A percentile compares a stretch with the other conserved stretches of the same genome.
These are phyloP conservation scores for Inga oerstediana DNA, from an alignment of 306 rosid genomes.

Conservation along the genomic window DNA sequence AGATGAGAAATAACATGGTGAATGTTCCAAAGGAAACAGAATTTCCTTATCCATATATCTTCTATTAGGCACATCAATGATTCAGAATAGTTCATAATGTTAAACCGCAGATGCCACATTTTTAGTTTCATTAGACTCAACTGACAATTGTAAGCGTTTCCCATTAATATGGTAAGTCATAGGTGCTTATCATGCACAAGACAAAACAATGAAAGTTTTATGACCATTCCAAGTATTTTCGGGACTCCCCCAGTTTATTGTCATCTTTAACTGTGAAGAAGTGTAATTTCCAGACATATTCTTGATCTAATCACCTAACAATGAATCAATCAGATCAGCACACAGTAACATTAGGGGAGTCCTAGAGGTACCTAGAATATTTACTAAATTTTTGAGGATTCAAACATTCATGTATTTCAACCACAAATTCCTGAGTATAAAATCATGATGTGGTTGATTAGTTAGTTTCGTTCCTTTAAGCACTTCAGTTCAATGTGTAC, in stretches of 20 bases:
- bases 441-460: too few relatives aligned
- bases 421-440: neutral
- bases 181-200: slow-evolving; percentile 15
- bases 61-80: slow-evolving; percentile 8
- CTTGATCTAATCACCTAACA: neutral
- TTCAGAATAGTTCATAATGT: neutral
- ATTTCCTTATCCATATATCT: slow-evolving; percentile 3
- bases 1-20: slow-evolving; percentile 1
- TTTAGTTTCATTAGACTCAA: slow-evolving; percentile 23
- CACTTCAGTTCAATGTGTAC: too few relatives aligned
- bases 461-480: too few relatives aligned
- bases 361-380: neutral
- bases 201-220: neutral
- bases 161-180: neutral
- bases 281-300: neutral
- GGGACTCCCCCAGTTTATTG: neutral
- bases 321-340: neutral
- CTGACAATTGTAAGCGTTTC: neutral
- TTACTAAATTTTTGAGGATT: neutral
- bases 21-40: neutral
- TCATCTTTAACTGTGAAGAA: neutral
- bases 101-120: slow-evolving; percentile 14
- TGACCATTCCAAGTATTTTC: neutral
- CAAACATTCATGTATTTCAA: neutral
- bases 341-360: neutral